A percentile compares a stretch with the other conserved stretches of the same genome.
Evolutionary conservation across 2,329 filamentous ascomycete species (phyloP).

Genomic region (Ceratocystis huliohia): DNA sequence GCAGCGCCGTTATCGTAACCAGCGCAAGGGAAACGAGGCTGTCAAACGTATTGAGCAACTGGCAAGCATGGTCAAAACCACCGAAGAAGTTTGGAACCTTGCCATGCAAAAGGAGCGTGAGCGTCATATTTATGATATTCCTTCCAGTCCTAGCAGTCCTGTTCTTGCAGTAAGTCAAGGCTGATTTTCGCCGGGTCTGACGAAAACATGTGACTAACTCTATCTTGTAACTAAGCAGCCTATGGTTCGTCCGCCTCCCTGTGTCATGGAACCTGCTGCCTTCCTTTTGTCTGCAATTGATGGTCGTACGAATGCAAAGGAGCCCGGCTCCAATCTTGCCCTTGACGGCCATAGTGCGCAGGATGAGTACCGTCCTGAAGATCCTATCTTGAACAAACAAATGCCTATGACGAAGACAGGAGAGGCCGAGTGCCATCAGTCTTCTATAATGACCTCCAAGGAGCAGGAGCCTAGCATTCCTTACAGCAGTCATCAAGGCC

Average conservation of each 20-base stretch:
- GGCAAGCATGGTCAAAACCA: slow-evolving; percentile 50
- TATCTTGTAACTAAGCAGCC: neutral
- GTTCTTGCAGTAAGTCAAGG: slow-evolving; percentile 6
- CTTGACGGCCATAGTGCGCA: neutral
- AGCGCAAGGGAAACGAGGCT: slow-evolving; percentile 64
- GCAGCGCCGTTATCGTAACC: slow-evolving; percentile 62
- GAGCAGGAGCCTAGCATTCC: neutral
- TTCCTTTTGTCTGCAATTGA: neutral
- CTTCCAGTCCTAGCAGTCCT: slow-evolving; percentile 30
- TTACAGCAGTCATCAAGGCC: neutral
- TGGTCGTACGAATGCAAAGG: neutral
- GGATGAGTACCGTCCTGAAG: neutral
- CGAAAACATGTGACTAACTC: neutral
- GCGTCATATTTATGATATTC: slow-evolving; percentile 46
- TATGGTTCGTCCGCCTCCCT: neutral
- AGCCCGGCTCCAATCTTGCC: neutral
- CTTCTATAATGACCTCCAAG: slow-evolving; percentile 2
- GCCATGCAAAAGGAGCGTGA: slow-evolving; percentile 39
- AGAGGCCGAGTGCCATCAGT: neutral
- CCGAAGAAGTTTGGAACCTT: slow-evolving; percentile 50
- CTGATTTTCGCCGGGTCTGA: neutral
- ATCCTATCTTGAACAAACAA: neutral
- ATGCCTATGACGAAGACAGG: neutral
- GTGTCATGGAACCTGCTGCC: neutral
- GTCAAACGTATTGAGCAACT: slow-evolving; percentile 51